Evolutionary conservation across 2,329 filamentous ascomycete genomes (phyloP).

Genomic region (Colletotrichum limetticola): DNA sequence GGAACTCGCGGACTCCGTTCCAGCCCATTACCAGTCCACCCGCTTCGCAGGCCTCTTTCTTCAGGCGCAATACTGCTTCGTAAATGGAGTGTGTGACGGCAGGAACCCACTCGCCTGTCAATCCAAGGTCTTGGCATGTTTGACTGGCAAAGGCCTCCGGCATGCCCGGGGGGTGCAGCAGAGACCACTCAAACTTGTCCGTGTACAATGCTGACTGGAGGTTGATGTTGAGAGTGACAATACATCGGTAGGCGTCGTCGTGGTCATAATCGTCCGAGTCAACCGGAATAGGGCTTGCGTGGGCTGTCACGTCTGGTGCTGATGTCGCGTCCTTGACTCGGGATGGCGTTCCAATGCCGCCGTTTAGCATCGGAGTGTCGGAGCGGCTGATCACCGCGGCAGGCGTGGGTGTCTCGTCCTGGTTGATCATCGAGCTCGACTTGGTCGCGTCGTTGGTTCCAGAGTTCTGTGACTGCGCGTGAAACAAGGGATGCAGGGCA

Average conservation of each 20-base stretch:
- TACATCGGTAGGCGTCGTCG: slow-evolving; percentile 94
- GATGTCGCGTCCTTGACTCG: slow-evolving; percentile 55
- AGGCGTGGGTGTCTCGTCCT: slow-evolving; percentile 52
- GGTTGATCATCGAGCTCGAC: slow-evolving; percentile 44
- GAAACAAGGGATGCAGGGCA: slow-evolving; percentile 91
- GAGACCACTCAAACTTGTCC: slow-evolving; percentile 98
- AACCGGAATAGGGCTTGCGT: slow-evolving; percentile 71
- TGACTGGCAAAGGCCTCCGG: slow-evolving; percentile 92
- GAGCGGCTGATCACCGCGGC: slow-evolving; percentile 56
- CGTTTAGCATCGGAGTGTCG: slow-evolving; percentile 67
- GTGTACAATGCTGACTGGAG: slow-evolving; percentile 91
- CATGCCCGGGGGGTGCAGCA: slow-evolving; percentile 90
- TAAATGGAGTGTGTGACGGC: slow-evolving; percentile 97
- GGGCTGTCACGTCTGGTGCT: slow-evolving; percentile 71
- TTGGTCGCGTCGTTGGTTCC: slow-evolving; percentile 42
- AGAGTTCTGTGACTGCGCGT: slow-evolving; percentile 59
- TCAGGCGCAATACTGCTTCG: slow-evolving; percentile 89
- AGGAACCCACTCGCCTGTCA: slow-evolving; percentile 92
- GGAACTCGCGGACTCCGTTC: slow-evolving; percentile 74
- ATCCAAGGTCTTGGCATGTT: slow-evolving; percentile 90
- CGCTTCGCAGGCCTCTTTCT: slow-evolving; percentile 96
- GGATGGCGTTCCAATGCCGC: slow-evolving; percentile 61
- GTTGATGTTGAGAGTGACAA: slow-evolving; percentile 91
- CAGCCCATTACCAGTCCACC: slow-evolving; percentile 84
- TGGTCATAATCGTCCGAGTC: slow-evolving; percentile 84